Evolutionary conservation across 805 yeast species (phyloP), one percentile per base, ranked within the genome.

Genomic region (Candida wancherniae): DNA sequence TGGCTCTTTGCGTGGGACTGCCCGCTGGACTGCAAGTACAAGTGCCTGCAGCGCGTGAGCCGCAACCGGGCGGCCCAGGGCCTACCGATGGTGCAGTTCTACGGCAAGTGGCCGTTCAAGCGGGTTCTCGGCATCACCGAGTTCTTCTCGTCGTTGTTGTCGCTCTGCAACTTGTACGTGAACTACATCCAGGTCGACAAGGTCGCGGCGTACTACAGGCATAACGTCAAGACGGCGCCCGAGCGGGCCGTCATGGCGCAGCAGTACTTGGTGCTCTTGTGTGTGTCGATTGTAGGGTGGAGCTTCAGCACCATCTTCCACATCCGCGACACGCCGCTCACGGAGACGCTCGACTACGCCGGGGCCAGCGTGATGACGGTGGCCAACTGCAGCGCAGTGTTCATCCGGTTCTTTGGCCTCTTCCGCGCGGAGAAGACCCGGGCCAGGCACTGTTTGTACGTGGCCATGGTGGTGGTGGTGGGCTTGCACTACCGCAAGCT

Each of bases 61-160:
- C 38, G 45, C 14, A 31, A 33, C 16, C 38, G 67, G 11, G 25
- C 33, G 15, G 24, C 19, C 5, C 15, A 28, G 0, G 53, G 51
- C 3, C 38, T 44, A 6, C 50, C 50, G 4, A 44, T 57, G 42
- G 68, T 63, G n/a, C 66, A 65, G 36, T 65, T 63, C 37, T 48
- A 50, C 28, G 71, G 71, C 4, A 65, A 65, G 39, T 65, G 71
- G 71, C 70, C 70, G 4, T 65, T 65, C 31, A 34, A 29, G 5
- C 44, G 69, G 18, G 44, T 63, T 1, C 46, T 55, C 19, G 69
- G 68, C 1, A 44, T 57, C 14, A 61, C 63, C 15, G 71, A 65
- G 34, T 18, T 62, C 16, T 51, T 53, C 20, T 58, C 65, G 22
- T 51, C 51, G 9, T 18, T 63, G 5, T 62, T 65, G 33, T 59